Evolutionary conservation across 441 rosid species (phyloP), one percentile per base, ranked within the genome.

Genomic region (Kokia cookei): DNA sequence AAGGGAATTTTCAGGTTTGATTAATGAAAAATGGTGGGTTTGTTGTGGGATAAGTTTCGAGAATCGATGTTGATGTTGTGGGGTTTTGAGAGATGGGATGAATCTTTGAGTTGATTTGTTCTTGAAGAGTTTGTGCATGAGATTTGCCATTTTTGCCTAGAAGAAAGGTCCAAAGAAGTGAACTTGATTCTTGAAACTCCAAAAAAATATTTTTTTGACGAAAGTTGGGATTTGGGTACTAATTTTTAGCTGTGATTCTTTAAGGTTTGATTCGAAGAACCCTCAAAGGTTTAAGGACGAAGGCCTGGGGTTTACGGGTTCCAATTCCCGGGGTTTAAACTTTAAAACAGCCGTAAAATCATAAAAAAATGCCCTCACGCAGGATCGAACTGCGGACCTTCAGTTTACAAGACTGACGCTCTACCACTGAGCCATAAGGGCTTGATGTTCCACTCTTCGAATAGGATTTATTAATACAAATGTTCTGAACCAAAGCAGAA

Each of bases 331-430:
- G 7, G 22, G 55, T 19, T 19, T 19, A 19, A 19, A 19, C 22
- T 19, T 19, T 19, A 19, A 19, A 19, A 19, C 22, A 19, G 22
- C 22, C 22, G 22, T 19, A 19, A 19, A 13, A 48, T 48, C 29
- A 19, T 7, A 9, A 19, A 61, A 12, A 12, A 55, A 13, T 80
- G 89, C 87, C 89, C 84, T 54, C 87, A 83, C 77, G 87, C 85
- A 82, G 89, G 89, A 86, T 86, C 84, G 87, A 86, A 86, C 89
- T 84, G 73, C 86, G 79, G 89, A 84, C 89, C 89, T 86, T 81
- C 87, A 86, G 87, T 86, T 86, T 86, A 84, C 89, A 84, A 86
- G 86, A 84, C 89, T 82, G 87, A 79, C 87, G 89, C 83, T 86
- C 89, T 84, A 86, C 87, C 87, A 84, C 89, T 84, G 89, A 86